Percentiles rank a stretch among this genome's conserved stretches.
phyloP scores from a whole-genome alignment of 805 yeast genomes.

The Tetrapisispora namnaoensis region DNA sequence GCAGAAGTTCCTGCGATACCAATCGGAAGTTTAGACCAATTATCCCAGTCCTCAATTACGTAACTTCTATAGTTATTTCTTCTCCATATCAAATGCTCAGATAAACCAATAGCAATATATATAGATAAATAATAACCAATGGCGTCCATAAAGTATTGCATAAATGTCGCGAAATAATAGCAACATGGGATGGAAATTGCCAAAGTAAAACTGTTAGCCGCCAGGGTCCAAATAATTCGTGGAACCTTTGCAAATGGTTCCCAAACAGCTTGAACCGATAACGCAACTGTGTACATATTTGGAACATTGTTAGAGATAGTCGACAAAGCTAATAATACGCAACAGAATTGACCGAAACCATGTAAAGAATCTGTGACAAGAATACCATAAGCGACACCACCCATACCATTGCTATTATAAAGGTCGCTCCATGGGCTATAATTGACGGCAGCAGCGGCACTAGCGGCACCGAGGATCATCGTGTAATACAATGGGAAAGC shows the following conservation, averaged over 20 bases:
- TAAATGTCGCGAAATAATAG: constrained; percentile 59
- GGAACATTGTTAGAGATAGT: constrained; percentile 90
- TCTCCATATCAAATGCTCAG: constrained; percentile 78
- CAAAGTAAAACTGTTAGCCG: constrained; percentile 65
- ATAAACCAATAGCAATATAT: constrained; percentile 62
- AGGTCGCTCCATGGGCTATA: constrained; percentile 37
- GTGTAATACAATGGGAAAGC: constrained; percentile 60
- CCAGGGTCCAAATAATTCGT: constrained; percentile 71
- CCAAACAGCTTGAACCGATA: constrained; percentile 81
- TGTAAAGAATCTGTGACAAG: constrained; percentile 72
- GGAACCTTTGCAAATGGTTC: constrained; percentile 66
- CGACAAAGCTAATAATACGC: constrained; percentile 75
- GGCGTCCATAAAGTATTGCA: constrained; percentile 82
- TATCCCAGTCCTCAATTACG: constrained; percentile 52
- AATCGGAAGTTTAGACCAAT: constrained; percentile 50
- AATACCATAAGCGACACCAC: constrained; percentile 77
- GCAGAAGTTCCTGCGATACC: constrained; percentile 75
- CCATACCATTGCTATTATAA: constrained; percentile 49
- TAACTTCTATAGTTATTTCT: constrained; percentile 46
- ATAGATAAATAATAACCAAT: constrained; percentile 88
- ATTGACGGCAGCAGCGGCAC: constrained; percentile 55
- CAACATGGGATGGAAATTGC: constrained; percentile 87
- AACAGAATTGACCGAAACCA: constrained; percentile 83
- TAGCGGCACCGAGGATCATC: constrained; percentile 78
- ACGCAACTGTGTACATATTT: constrained; percentile 83